These are phyloP conservation scores for Elymus sibiricus DNA, from an alignment of 176 grass and related monocot species.

Conservation along the genomic window DNA sequence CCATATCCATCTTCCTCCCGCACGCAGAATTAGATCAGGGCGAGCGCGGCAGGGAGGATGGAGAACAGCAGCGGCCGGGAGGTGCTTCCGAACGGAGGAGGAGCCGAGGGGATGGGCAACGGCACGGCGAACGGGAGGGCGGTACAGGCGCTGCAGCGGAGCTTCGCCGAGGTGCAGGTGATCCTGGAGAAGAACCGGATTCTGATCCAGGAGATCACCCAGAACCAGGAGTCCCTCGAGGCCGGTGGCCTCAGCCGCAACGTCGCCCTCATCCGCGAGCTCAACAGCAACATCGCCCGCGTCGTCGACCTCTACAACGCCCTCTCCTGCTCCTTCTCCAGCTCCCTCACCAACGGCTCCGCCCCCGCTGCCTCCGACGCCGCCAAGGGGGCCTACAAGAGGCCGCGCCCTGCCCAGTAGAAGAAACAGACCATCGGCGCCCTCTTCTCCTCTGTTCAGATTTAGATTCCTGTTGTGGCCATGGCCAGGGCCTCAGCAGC, in stretches of 20 bases:
- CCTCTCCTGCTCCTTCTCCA: slow-evolving; percentile 42
- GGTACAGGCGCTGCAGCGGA: slow-evolving; percentile 32
- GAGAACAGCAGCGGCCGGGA: not conserved
- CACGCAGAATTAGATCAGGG: not conserved
- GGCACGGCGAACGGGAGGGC: not conserved
- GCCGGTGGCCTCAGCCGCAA: slow-evolving; percentile 50
- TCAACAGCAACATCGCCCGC: slow-evolving; percentile 62
- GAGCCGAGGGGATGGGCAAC: not conserved
- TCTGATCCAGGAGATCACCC: slow-evolving; percentile 66
- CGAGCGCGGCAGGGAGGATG: slow-evolving; percentile 8
- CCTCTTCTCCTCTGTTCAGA: not conserved
- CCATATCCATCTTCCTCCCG: not conserved
- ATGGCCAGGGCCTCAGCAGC: not conserved
- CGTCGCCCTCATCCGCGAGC: slow-evolving; percentile 52
- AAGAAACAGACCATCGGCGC: not conserved
- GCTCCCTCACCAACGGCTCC: not conserved
- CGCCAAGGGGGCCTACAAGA: slow-evolving; percentile 20
- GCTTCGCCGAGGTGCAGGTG: slow-evolving; percentile 43
- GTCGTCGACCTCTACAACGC: slow-evolving; percentile 51
- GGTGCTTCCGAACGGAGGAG: not conserved
- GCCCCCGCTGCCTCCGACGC: too few relatives aligned
- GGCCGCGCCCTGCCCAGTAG: slow-evolving; percentile 16
- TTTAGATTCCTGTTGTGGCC: not conserved
- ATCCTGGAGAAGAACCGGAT: slow-evolving; percentile 59
- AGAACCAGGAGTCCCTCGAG: slow-evolving; percentile 55